Evolutionary conservation across 768 basidiomycete genomes (phyloP), one percentile per base, ranked within the genome.

Genomic region (Trametopsis cervina): DNA sequence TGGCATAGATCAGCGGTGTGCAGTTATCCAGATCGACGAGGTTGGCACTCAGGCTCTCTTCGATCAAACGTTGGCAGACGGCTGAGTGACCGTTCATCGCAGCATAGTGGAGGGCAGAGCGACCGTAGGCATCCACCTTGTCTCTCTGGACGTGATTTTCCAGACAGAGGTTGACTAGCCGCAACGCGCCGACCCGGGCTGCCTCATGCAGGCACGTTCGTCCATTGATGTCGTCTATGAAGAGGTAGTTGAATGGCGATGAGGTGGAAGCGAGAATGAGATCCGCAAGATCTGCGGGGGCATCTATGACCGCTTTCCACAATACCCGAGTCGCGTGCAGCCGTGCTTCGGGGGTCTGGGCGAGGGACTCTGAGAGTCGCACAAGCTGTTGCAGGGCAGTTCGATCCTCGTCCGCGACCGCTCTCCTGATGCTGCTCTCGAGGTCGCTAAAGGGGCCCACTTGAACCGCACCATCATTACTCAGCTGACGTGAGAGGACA

Each of bases 221-320:
- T 36, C 87, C 89, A 62, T 97, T 98, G 71, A 99, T 99, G 57
- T 97, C 93, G 62, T 98, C 96, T 40, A 97, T 75, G 61, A 91
- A 97, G 40, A 75, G 73, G 62, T 91, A 98, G 65, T 97, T 89
- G 62, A 97, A 90, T 0, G 84, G 81, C 12, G 67, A 69, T 21
- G 73, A 71, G 17, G 85, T 66, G 13, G 84, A 79, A 25, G 80
- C 68, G 23, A 93, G 69, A 40, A 92, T 85, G 42, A 90, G 68
- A 58, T 90, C 83, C 17, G 77, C 83, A 37, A 89, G 69, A n/a
- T 78, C 76, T 2, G 72, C 64, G 40, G 84, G 81, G 7, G 91
- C 89, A 53, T 89, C 86, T 43, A 92, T 80, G 50, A 88, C 80
- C 12, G 89, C 83, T 60, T 90, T 87, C 96, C 96, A 99, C 15